Conservation (phyloP, 2,329 filamentous ascomycete species). For the Mycosphaerella sp. region DNA sequence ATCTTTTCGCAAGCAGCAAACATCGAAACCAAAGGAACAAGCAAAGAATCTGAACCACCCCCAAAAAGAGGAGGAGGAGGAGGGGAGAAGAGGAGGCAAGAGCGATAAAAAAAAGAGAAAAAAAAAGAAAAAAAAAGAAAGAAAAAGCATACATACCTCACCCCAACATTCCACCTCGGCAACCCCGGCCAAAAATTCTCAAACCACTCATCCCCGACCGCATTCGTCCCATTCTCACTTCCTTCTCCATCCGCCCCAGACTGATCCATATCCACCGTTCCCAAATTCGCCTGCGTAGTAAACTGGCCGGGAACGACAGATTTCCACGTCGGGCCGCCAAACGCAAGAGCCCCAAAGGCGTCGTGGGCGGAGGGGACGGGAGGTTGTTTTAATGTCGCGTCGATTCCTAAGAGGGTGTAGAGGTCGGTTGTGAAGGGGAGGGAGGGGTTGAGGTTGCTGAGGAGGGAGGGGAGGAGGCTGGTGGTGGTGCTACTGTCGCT, state of each 20-base stretch:
- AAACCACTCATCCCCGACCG: conserved; percentile 15
- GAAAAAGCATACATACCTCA: neutral
- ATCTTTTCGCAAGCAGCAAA: no score
- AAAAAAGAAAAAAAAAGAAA: no score
- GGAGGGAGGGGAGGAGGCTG: conserved; percentile 6
- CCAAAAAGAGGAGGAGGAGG: no score
- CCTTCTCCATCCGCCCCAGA: conserved; percentile 10
- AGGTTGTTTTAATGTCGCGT: conserved; percentile 17
- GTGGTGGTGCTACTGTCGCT: conserved; percentile 3
- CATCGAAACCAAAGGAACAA: no score
- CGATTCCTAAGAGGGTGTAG: conserved; percentile 16
- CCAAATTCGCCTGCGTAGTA: conserved; percentile 9
- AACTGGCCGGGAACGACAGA: conserved; percentile 15
- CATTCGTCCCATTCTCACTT: conserved; percentile 11
- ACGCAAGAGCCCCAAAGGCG: conserved; percentile 11
- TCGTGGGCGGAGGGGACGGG: conserved; percentile 15
- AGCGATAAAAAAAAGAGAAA: no score
- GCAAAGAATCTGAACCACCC: no score
- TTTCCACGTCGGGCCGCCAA: conserved; percentile 11
- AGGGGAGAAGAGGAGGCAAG: no score
- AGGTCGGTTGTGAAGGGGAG: conserved; percentile 17
- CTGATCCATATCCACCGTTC: conserved; percentile 15
- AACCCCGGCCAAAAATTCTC: conserved; percentile 16
- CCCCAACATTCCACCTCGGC: conserved; percentile 4
- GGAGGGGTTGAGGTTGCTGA: conserved; percentile 9